A percentile compares a stretch with the other conserved stretches of the same genome.
Evolutionary conservation across 106 monocot genomes (phyloP).

Genomic region (Hemerocallis citrina): DNA sequence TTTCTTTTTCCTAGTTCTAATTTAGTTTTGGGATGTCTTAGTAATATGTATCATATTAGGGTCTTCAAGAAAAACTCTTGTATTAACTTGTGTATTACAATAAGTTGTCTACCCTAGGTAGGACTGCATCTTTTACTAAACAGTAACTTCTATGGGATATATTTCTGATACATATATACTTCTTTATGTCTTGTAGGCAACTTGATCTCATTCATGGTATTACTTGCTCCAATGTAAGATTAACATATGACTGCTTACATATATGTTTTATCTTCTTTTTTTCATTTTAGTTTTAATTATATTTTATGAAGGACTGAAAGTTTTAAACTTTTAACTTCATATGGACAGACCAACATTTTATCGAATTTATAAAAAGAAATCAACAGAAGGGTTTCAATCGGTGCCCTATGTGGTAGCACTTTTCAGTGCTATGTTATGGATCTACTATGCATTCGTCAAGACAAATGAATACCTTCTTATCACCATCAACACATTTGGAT

Average conservation of each 20-base stretch:
- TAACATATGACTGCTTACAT: neutral
- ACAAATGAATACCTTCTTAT: conserved; percentile 41
- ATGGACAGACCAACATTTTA: conserved; percentile 52
- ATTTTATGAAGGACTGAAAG: neutral
- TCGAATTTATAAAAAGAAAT: conserved; percentile 40
- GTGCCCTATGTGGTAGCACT: conserved; percentile 50
- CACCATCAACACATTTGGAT: conserved; percentile 61
- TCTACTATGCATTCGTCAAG: conserved; percentile 53
- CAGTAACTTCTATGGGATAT: too few species aligned
- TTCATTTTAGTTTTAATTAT: too few species aligned
- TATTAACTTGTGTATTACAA: too few species aligned
- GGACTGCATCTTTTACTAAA: too few species aligned
- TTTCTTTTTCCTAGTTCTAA: neutral
- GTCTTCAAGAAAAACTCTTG: neutral
- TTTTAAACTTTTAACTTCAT: neutral
- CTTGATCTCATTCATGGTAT: conserved; percentile 40
- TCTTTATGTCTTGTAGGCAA: conserved; percentile 17
- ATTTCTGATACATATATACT: neutral
- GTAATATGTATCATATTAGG: neutral
- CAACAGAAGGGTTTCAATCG: conserved; percentile 51
- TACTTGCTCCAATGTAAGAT: conserved; percentile 41
- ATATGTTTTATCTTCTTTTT: neutral
- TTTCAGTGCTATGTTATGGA: conserved; percentile 67
- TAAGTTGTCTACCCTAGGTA: too few species aligned
- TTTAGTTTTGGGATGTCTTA: neutral